Base-by-base conservation (phyloP, 1,284 basidiomycete species). In the Heliocybe sulcata region DNA sequence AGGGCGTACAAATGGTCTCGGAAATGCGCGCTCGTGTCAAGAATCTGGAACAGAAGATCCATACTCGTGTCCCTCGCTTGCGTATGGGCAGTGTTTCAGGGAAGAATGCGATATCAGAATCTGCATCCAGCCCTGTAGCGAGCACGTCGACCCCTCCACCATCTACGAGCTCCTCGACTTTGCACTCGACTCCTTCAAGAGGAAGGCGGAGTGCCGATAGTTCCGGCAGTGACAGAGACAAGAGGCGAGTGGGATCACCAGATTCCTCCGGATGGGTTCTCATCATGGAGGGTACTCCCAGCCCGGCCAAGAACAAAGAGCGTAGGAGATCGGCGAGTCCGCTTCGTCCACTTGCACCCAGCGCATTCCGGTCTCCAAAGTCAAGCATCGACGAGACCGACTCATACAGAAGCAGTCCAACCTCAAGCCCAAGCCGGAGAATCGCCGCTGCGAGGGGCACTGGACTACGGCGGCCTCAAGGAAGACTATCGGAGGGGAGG, bases 1-100 rank as follows among this genome's bases (percentile, higher is more conserved):
- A 82, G 67, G 89, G 89, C 27, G 88, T 91, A 10, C 89, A 92
- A 63, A 92, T 92, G 90, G 88, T 92, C 1, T 87, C 87, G 26
- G 90, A 92, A 65, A 90, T 92, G 86, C 81, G 90, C 54, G 88
- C 87, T 51, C 79, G 86, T 53, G 88, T 92, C 35, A 82, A 76
- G 63, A 87, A 85, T 61, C 70, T 92, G 49, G 87, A 92, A 64
- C 87, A 90, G 70, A 89, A 87, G 70, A 87, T 92, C 53, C 88
- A 90, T 63, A 90, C 87, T 45, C 85, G 86, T 48, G 89, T 92
- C 53, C 90, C 89, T 20, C 78, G 88, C 55, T 65, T 91, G 54
- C 84, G 89, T 9, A 87, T 89, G 81, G 83, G 82, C 26, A 90
- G 87, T 62, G 77, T 82, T 51, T 82, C 79, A 35, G 77, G 75